Evolutionary conservation across 805 yeast species (phyloP), one percentile per base, ranked within the genome.

Genomic region (Scheffersomyces coipomensis): DNA sequence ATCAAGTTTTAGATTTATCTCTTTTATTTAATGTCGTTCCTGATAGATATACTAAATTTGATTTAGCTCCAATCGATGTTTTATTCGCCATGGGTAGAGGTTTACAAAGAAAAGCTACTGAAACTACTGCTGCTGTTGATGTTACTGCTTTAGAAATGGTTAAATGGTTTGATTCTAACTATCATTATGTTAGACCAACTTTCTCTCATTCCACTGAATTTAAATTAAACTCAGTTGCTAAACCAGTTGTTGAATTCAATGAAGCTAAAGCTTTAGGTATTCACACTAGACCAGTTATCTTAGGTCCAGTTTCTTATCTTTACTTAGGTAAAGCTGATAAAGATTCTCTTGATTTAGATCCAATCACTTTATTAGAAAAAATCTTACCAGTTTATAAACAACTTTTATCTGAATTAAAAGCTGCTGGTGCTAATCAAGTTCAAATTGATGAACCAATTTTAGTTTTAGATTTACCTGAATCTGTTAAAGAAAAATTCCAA

Each of bases 31-130:
- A 93, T 64, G 97, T 83, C 56, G 79, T 93, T 66, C 99, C 99
- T 66, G 95, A 88, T 60, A 86, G 98, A 75, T 93, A 93, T 84
- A 76, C 91, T 73, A 85, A 93, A 79, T 88, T 76, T 74, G 81
- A 84, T 60, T 81, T 93, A 66, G 80, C 88, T 52, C 83, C 88
- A 66, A 78, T 93, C 55, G 99, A 93, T 73, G 87, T 88, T 48
- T 74, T 87, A 62, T 93, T 93, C 68, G 99, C 99, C 64, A 93
- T 93, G 98, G 99, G 98, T 75, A 89, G 99, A 82, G 99, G 99
- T 83, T 80, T 93, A 69, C 99, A 93, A 79, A 88, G 93, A 76
- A 83, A 85, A 72, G 96, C 95, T 53, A 85, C 95, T 53, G 95
- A 85, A 56, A 64, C 89, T 52, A 67, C 81, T 47, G 79, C 84